Evolutionary conservation across 805 yeast genomes (phyloP).

Genomic region (Komagataella mondaviorum): DNA sequence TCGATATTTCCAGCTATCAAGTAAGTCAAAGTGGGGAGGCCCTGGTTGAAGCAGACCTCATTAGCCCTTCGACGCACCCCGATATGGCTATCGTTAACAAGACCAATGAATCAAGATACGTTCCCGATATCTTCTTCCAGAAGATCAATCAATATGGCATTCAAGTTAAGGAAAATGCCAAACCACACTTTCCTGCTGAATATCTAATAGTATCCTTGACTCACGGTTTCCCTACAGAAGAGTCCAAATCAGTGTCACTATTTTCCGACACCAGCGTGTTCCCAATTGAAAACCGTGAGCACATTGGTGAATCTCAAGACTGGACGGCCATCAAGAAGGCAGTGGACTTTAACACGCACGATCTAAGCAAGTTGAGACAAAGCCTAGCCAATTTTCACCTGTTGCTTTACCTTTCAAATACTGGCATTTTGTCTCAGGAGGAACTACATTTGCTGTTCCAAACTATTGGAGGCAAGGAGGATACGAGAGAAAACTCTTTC

Average conservation of each 20-base stretch:
- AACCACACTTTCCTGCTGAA: conserved; percentile 90
- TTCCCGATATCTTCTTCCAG: conserved; percentile 86
- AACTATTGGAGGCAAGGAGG: conserved; percentile 31
- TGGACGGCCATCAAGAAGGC: conserved; percentile 27
- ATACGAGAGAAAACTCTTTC: conserved; percentile 15
- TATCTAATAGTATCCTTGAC: conserved; percentile 75
- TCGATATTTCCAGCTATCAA: conserved; percentile 85
- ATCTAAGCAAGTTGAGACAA: conserved; percentile 18
- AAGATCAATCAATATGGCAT: conserved; percentile 79
- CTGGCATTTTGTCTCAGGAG: conserved; percentile 40
- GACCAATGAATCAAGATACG: conserved; percentile 64
- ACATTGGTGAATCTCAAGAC: conserved; percentile 64
- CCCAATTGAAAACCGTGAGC: conserved; percentile 72
- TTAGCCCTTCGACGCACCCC: conserved; percentile 84
- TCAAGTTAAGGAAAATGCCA: conserved; percentile 78
- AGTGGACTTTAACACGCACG: conserved; percentile 20
- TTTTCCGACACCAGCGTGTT: conserved; percentile 36
- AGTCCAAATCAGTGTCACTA: conserved; percentile 23
- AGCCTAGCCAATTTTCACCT: conserved; percentile 65
- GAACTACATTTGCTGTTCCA: conserved; percentile 39
- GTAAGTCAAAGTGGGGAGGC: conserved; percentile 83
- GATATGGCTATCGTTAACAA: conserved; percentile 71
- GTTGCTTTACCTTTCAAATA: conserved; percentile 36
- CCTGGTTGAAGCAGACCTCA: conserved; percentile 71
- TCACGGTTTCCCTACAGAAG: conserved; percentile 79